Conservation (phyloP, 805 yeast species). For the Yarrowia phangngaensis region DNA sequence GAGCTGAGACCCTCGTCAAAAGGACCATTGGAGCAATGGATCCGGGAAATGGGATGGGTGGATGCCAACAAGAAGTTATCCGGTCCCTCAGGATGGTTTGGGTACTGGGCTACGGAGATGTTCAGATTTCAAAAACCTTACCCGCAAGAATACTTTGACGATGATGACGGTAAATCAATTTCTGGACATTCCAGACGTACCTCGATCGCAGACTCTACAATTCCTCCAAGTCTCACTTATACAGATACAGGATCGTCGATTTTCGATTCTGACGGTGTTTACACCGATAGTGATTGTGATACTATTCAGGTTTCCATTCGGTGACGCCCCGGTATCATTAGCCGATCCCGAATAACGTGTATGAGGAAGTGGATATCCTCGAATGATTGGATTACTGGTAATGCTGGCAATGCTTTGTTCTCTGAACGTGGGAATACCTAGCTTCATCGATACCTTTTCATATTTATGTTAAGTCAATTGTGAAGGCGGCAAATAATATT, state of each 20-base stretch:
- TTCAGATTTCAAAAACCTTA: slow-evolving; percentile 17
- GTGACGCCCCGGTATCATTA: too few species aligned
- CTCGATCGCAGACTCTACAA: not conserved
- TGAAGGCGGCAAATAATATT: too few species aligned
- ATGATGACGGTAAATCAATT: slow-evolving; percentile 1
- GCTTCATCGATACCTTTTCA: too few species aligned
- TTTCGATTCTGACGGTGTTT: not conserved
- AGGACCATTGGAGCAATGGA: slow-evolving; percentile 14
- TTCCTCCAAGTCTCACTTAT: slow-evolving; percentile 9
- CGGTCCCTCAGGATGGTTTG: slow-evolving; percentile 23
- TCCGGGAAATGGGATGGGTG: slow-evolving; percentile 24
- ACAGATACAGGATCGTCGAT: not conserved
- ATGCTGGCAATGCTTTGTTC: too few species aligned
- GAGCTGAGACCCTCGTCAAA: slow-evolving; percentile 8
- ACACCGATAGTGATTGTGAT: slow-evolving; percentile 9
- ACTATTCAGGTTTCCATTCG: slow-evolving; percentile 13
- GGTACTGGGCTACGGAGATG: slow-evolving; percentile 24
- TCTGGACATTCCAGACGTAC: too few species aligned
- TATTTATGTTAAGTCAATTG: too few species aligned
- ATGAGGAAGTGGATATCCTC: not conserved
- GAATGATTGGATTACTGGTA: not conserved
- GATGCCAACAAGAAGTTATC: slow-evolving; percentile 18
- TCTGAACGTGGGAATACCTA: too few species aligned
- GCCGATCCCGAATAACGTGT: not conserved
- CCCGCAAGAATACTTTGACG: too few species aligned